Conservation (phyloP, 352 stramenopile species). For the Phytophthora parvispora region DNA sequence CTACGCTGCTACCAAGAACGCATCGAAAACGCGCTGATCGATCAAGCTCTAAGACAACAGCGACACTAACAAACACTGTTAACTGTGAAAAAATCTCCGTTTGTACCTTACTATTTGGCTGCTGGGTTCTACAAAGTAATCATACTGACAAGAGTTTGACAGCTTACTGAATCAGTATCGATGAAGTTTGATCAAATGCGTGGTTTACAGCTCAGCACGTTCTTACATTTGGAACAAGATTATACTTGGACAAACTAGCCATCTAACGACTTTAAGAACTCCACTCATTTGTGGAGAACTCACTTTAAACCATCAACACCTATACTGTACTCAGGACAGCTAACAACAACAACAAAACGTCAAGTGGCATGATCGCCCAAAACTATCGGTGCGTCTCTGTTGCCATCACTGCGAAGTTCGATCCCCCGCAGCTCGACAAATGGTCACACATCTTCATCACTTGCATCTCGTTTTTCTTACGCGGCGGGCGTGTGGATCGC, state of each 20-base stretch:
- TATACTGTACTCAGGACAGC: conserved; percentile 12
- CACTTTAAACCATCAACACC: conserved; percentile 11
- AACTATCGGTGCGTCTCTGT: background rate
- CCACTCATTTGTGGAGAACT: conserved; percentile 4
- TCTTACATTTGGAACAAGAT: background rate
- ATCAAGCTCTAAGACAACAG: conserved; percentile 11
- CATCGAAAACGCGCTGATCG: conserved; percentile 54
- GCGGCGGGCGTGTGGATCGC: conserved; percentile 20
- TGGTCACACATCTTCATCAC: conserved; percentile 6
- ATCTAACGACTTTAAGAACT: conserved; percentile 15
- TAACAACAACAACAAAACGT: conserved; percentile 15
- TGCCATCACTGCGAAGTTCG: conserved; percentile 15
- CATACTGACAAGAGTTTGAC: no score
- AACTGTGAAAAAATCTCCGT: background rate
- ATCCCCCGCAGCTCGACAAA: conserved; percentile 16
- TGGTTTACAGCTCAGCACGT: background rate
- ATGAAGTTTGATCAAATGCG: no score
- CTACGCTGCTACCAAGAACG: conserved; percentile 49
- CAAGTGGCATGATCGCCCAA: background rate
- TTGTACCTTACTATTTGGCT: no score
- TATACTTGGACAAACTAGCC: background rate
- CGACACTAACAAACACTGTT: background rate
- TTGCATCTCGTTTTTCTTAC: conserved; percentile 5
- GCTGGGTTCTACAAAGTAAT: no score
- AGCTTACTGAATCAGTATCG: no score